Conservation (phyloP, 1,284 basidiomycete species). For the Moesziomyces sp. region DNA sequence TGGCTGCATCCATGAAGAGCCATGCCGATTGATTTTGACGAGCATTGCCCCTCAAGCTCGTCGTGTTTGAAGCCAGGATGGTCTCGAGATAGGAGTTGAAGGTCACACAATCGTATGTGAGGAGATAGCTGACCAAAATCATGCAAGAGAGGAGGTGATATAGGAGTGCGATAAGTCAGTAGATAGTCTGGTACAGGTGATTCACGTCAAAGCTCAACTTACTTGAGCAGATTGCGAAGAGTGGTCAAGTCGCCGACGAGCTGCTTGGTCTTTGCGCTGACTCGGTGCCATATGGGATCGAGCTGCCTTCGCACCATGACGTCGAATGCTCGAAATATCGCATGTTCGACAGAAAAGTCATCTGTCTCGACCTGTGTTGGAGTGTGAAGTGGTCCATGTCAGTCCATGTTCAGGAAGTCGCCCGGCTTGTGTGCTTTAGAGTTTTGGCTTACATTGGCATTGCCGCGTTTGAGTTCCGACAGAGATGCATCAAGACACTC, state of each 20-base stretch:
- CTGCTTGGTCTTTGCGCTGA: slow-evolving; percentile 89
- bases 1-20: slow-evolving; percentile 89
- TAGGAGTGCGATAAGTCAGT: background rate
- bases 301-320: slow-evolving; percentile 86
- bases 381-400: background rate
- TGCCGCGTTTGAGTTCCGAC: slow-evolving; percentile 87
- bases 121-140: slow-evolving; percentile 75
- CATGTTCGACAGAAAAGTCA: slow-evolving; percentile 90
- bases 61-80: slow-evolving; percentile 79
- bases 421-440: no score
- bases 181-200: background rate
- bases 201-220: slow-evolving; percentile 61
- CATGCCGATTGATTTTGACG: slow-evolving; percentile 78
- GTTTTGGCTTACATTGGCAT: slow-evolving; percentile 75
- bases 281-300: slow-evolving; percentile 95
- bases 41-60: slow-evolving; percentile 58
- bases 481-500: slow-evolving; percentile 94
- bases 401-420: background rate
- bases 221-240: slow-evolving; percentile 85
- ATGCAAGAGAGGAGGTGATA: background rate
- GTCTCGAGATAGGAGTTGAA: slow-evolving; percentile 94
- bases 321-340: slow-evolving; percentile 94
- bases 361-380: slow-evolving; percentile 85
- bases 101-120: slow-evolving; percentile 89
- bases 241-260: slow-evolving; percentile 88